phyloP scores from a whole-genome alignment of 768 basidiomycete species.

The Coprinellus micaceus region DNA sequence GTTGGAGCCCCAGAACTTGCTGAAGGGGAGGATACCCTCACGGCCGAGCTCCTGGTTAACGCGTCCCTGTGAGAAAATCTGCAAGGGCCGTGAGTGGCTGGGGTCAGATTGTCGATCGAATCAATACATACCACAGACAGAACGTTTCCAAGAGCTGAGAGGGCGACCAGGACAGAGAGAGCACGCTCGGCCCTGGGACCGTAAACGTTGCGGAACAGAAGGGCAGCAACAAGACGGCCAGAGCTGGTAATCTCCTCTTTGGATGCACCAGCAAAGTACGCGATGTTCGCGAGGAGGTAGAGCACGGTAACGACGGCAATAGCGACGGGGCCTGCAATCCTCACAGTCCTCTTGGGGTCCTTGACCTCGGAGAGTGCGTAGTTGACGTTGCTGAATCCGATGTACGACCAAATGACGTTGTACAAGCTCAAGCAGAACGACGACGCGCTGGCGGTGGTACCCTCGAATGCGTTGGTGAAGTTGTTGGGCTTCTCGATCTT shows the following conservation, averaged over 20 bases:
- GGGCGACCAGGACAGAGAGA: slow-evolving; percentile 37
- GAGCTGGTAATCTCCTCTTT: slow-evolving; percentile 59
- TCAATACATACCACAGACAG: slow-evolving; percentile 37
- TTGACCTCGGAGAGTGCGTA: slow-evolving; percentile 63
- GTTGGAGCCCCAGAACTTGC: slow-evolving; percentile 58
- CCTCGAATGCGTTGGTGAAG: slow-evolving; percentile 35
- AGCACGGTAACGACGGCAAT: slow-evolving; percentile 49
- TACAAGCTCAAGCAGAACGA: slow-evolving; percentile 50
- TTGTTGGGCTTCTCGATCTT: slow-evolving; percentile 31
- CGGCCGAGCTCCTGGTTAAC: slow-evolving; percentile 63
- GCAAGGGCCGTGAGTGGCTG: not conserved
- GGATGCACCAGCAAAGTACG: slow-evolving; percentile 66
- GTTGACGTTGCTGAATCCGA: slow-evolving; percentile 66
- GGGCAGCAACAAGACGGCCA: slow-evolving; percentile 58
- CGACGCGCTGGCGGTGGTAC: slow-evolving; percentile 42
- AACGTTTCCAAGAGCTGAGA: slow-evolving; percentile 60
- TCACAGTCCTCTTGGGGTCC: slow-evolving; percentile 59
- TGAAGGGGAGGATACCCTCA: slow-evolving; percentile 59
- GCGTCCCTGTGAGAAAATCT: slow-evolving; percentile 30
- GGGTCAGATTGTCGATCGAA: slow-evolving; percentile 30
- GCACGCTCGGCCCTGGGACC: slow-evolving; percentile 49
- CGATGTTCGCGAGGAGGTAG: slow-evolving; percentile 61
- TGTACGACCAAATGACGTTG: slow-evolving; percentile 45
- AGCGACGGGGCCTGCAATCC: slow-evolving; percentile 61
- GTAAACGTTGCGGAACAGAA: slow-evolving; percentile 66